These are phyloP conservation scores for Prunella vulgaris DNA, from an alignment of 257 asterid species.

Conservation along the genomic window DNA sequence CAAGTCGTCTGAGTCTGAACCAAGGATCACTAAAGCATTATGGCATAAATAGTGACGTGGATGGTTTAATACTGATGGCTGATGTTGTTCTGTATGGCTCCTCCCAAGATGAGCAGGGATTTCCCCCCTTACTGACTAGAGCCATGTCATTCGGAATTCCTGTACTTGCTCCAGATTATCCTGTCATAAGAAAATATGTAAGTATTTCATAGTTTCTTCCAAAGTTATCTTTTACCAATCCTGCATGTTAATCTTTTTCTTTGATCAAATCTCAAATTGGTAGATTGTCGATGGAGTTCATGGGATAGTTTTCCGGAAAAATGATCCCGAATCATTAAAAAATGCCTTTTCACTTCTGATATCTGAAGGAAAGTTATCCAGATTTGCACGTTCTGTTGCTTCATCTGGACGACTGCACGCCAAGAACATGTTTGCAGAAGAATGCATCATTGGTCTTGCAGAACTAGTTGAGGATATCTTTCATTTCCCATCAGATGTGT, in stretches of 20 bases:
- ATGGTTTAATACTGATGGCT: constrained; percentile 78
- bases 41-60: constrained; percentile 65
- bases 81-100: constrained; percentile 85
- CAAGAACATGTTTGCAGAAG: constrained; percentile 80
- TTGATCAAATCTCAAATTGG: constrained; percentile 21
- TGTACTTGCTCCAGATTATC: constrained; percentile 70
- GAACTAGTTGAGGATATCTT: constrained; percentile 65
- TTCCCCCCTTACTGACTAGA: constrained; percentile 76
- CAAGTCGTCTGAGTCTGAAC: constrained; percentile 69
- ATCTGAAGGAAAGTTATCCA: constrained; percentile 60
- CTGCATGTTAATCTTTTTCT: constrained; percentile 18
- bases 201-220: constrained; percentile 29
- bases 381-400: constrained; percentile 63
- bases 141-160: constrained; percentile 97
- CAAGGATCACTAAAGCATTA: constrained; percentile 73
- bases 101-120: constrained; percentile 86
- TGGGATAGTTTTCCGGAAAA: constrained; percentile 60
- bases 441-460: constrained; percentile 64
- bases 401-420: constrained; percentile 74
- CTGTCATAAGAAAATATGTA: constrained; percentile 65
- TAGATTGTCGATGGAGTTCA: constrained; percentile 88
- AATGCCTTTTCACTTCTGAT: constrained; percentile 64
- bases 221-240: constrained; percentile 17
- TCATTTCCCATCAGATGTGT: constrained; percentile 85
- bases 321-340: constrained; percentile 55